phyloP scores from a whole-genome alignment of 257 asterid genomes.

The Osmanthus fragrans region DNA sequence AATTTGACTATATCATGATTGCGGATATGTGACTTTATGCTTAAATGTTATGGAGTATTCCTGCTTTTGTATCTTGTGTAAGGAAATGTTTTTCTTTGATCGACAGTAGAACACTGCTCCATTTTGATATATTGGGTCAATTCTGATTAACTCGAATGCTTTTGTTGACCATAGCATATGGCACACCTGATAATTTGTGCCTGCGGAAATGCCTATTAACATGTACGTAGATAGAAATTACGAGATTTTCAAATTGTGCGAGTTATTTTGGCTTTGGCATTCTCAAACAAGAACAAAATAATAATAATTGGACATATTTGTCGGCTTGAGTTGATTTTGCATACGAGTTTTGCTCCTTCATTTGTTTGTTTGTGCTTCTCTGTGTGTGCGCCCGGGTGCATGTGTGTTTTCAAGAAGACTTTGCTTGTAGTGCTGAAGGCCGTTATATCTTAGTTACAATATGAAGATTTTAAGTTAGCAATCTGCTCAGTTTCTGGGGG shows the following conservation, averaged over 20 bases:
- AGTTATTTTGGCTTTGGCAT: not conserved
- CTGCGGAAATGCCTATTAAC: not conserved
- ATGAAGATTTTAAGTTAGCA: not conserved
- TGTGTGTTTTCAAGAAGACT: not conserved
- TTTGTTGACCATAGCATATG: not conserved
- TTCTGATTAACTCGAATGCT: not conserved
- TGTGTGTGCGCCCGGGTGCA: no score
- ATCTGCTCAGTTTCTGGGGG: not conserved
- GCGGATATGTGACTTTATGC: not conserved
- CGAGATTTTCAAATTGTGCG: not conserved
- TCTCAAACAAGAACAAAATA: not conserved
- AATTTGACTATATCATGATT: not conserved
- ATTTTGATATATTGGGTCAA: not conserved
- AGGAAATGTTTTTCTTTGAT: not conserved
- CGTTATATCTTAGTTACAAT: not conserved
- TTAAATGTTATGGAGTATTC: not conserved
- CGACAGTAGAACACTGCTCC: not conserved
- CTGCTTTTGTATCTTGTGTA: not conserved
- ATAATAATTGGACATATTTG: not conserved
- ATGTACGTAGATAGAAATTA: not conserved
- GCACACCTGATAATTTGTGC: not conserved
- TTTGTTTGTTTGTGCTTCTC: not conserved
- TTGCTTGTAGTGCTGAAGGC: not conserved
- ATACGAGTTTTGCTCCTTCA: not conserved
- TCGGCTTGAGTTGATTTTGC: not conserved